Evolutionary conservation across 805 yeast genomes (phyloP).

Genomic region (Metschnikowia lochheadii): DNA sequence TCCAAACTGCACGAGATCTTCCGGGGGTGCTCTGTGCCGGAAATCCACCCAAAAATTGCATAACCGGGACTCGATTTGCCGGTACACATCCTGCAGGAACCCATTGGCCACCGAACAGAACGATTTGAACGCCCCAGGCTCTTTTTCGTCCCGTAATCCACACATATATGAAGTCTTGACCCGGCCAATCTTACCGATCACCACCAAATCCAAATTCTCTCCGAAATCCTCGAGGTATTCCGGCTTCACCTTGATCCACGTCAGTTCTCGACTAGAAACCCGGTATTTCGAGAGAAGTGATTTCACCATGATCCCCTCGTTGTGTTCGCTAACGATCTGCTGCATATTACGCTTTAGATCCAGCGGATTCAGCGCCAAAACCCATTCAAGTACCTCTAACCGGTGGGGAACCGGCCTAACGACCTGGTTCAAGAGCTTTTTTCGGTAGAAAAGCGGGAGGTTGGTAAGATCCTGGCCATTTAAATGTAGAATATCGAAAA

Average conservation of each 20-base stretch:
- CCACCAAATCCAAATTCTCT: conserved; percentile 71
- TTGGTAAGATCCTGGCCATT: conserved; percentile 63
- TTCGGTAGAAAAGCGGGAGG: conserved; percentile 53
- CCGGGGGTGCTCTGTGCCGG: conserved; percentile 29
- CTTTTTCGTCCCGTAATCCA: conserved; percentile 53
- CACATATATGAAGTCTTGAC: conserved; percentile 70
- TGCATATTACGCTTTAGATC: conserved; percentile 57
- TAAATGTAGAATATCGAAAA: conserved; percentile 68
- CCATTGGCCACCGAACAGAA: conserved; percentile 87
- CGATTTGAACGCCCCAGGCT: conserved; percentile 48
- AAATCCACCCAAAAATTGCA: conserved; percentile 57
- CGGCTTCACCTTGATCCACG: conserved; percentile 91
- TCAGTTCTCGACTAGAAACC: conserved; percentile 54
- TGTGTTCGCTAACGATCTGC: conserved; percentile 53
- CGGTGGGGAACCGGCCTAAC: conserved; percentile 43
- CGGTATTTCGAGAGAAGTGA: conserved; percentile 53
- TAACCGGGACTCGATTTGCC: conserved; percentile 53
- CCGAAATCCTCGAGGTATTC: conserved; percentile 85
- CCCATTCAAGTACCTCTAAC: conserved; percentile 46
- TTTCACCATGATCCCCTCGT: conserved; percentile 84
- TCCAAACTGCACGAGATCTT: conserved; percentile 48
- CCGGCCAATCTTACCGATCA: conserved; percentile 76
- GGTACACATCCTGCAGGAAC: conserved; percentile 58
- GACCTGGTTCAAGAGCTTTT: conserved; percentile 44
- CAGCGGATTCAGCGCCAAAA: conserved; percentile 38